Percentiles rank a stretch among this genome's conserved stretches.
Conservation (phyloP, 352 stramenopile species). For the Pythium dissotocum region DNA sequence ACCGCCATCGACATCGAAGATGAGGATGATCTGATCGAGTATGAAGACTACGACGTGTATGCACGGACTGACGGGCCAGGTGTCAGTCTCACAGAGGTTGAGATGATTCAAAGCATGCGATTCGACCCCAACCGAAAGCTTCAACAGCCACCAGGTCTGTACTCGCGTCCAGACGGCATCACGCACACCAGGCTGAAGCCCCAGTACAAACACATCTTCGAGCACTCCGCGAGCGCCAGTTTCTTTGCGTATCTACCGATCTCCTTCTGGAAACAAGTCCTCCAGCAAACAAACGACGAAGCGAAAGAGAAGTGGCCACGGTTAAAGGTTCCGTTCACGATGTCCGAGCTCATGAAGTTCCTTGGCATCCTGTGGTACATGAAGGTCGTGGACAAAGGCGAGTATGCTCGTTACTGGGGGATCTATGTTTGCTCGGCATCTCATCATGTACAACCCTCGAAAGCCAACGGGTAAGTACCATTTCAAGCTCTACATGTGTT, state of each 20-base stretch:
- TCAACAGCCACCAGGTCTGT: slow-evolving; percentile 1
- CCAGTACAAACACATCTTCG: slow-evolving; percentile 22
- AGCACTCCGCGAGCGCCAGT: slow-evolving; percentile 29
- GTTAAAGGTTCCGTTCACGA: slow-evolving; percentile 8
- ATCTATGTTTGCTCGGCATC: slow-evolving; percentile 30
- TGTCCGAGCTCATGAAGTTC: slow-evolving; percentile 37
- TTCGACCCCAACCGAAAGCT: background rate
- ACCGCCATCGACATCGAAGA: background rate
- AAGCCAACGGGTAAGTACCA: slow-evolving; percentile 39
- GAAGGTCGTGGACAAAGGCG: slow-evolving; percentile 29
- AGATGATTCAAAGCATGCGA: slow-evolving; percentile 1
- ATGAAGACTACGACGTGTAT: background rate
- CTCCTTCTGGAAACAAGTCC: slow-evolving; percentile 31
- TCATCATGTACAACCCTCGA: slow-evolving; percentile 34
- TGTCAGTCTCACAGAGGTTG: background rate
- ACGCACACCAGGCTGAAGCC: slow-evolving; percentile 19
- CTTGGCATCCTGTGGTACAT: slow-evolving; percentile 37
- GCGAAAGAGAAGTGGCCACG: background rate
- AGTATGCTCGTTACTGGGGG: slow-evolving; percentile 37
- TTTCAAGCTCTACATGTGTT: slow-evolving; percentile 37
- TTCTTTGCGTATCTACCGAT: slow-evolving; percentile 37
- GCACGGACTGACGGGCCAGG: background rate
- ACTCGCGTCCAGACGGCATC: slow-evolving; percentile 1
- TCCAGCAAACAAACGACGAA: slow-evolving; percentile 29
- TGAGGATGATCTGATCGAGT: background rate